Percentiles rank a stretch among this genome's conserved stretches.
These are phyloP conservation scores for Warburgia ugandensis DNA, from an alignment of 164 flowering plant genomes.

Conservation along the genomic window DNA sequence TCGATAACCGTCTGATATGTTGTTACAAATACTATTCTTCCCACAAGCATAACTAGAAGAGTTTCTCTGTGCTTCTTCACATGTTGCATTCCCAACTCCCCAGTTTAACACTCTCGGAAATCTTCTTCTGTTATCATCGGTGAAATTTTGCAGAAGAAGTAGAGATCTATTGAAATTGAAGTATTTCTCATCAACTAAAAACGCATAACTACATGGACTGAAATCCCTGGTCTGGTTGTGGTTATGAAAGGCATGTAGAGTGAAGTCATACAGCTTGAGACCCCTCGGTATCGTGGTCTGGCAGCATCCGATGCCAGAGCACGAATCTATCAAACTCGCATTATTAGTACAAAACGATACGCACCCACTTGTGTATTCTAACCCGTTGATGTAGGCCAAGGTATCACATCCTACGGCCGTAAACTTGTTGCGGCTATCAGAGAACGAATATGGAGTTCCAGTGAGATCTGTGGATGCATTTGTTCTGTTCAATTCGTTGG, in stretches of 20 bases:
- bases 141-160: no score
- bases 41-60: no score
- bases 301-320: constrained; percentile 13
- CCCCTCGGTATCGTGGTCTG: constrained; percentile 8
- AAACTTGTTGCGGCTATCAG: constrained; percentile 9
- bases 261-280: not conserved
- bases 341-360: not conserved
- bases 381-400: not conserved
- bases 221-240: not conserved
- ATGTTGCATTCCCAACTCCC: no score
- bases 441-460: not conserved
- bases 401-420: constrained; percentile 10
- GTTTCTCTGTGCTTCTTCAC: no score
- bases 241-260: not conserved
- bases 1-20: no score
- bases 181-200: no score
- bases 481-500: not conserved
- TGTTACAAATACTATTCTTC: no score
- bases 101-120: no score
- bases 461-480: not conserved
- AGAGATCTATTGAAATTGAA: no score
- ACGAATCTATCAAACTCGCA: not conserved
- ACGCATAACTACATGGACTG: constrained; percentile 4
- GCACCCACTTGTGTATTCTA: constrained; percentile 6
- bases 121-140: no score